A percentile compares a stretch with the other conserved stretches of the same genome.
These are phyloP conservation scores for Fragilaria radians DNA, from an alignment of 108 stramenopile genomes.

Conservation along the genomic window DNA sequence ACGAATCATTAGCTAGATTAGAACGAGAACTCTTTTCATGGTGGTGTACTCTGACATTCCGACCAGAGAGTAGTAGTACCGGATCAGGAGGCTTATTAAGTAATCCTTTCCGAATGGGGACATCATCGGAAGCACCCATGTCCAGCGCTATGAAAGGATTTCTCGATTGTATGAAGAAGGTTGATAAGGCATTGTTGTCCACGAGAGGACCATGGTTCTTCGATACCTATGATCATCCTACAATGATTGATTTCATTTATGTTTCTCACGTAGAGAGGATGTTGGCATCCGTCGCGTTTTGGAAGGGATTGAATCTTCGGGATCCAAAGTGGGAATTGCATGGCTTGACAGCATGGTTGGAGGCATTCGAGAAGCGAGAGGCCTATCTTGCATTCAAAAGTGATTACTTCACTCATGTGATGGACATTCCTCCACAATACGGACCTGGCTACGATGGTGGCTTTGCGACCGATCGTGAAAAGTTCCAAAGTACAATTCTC, in stretches of 20 bases:
- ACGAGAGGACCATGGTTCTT: slow-evolving; percentile 91
- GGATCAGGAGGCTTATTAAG: slow-evolving; percentile 29
- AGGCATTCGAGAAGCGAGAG: slow-evolving; percentile 86
- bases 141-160: slow-evolving; percentile 77
- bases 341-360: slow-evolving; percentile 77
- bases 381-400: slow-evolving; percentile 82
- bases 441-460: slow-evolving; percentile 72
- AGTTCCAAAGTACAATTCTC: slow-evolving; percentile 39
- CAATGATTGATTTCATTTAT: slow-evolving; percentile 92
- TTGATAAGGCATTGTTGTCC: slow-evolving; percentile 59
- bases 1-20: slow-evolving; percentile 55
- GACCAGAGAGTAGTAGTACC: slow-evolving; percentile 46
- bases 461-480: slow-evolving; percentile 46
- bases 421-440: slow-evolving; percentile 50
- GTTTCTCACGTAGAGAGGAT: slow-evolving; percentile 85
- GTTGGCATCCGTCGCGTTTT: slow-evolving; percentile 85
- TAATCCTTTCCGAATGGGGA: slow-evolving; percentile 34
- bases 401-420: slow-evolving; percentile 54
- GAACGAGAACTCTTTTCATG: slow-evolving; percentile 89
- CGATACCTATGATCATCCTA: slow-evolving; percentile 66
- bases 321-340: slow-evolving; percentile 45
- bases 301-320: slow-evolving; percentile 85
- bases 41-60: slow-evolving; percentile 89
- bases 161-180: slow-evolving; percentile 62
- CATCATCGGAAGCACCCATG: slow-evolving; percentile 26